These are phyloP conservation scores for Vachellia collinsii DNA, from an alignment of 306 rosid species.

Conservation along the genomic window DNA sequence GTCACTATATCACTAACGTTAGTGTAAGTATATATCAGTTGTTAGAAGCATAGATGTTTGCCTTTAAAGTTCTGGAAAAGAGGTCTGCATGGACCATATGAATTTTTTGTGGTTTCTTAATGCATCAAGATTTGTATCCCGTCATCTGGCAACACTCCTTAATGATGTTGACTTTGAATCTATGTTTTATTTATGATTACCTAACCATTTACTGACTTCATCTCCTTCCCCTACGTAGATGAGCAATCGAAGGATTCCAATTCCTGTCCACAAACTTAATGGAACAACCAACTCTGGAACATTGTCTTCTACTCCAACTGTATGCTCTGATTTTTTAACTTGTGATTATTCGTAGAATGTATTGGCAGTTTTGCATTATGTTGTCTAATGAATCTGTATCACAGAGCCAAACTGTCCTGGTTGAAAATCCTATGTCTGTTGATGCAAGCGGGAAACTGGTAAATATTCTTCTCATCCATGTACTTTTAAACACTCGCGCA, in stretches of 20 bases:
- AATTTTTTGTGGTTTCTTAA: neutral
- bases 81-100: neutral
- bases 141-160: neutral
- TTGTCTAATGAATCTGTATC: conserved; percentile 6
- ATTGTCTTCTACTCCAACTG: conserved; percentile 76
- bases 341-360: conserved; percentile 14
- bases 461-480: conserved; percentile 26
- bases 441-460: conserved; percentile 98
- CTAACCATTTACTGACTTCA: conserved; percentile 3
- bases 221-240: conserved; percentile 48
- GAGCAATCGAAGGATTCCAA: conserved; percentile 72
- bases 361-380: conserved; percentile 20
- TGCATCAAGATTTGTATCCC: conserved; percentile 4
- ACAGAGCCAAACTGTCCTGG: conserved; percentile 86
- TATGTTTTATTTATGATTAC: neutral
- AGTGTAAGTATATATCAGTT: conserved; percentile 61
- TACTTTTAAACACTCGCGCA: neutral
- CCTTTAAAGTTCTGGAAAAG: neutral
- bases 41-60: neutral
- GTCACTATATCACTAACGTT: conserved; percentile 84
- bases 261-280: conserved; percentile 77
- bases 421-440: conserved; percentile 96
- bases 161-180: neutral
- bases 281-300: conserved; percentile 68
- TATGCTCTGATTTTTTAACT: conserved; percentile 42